Evolutionary conservation across 73 alveolate species (phyloP), one percentile per base, ranked within the genome.

Genomic region (Paramecium biaurelia): DNA sequence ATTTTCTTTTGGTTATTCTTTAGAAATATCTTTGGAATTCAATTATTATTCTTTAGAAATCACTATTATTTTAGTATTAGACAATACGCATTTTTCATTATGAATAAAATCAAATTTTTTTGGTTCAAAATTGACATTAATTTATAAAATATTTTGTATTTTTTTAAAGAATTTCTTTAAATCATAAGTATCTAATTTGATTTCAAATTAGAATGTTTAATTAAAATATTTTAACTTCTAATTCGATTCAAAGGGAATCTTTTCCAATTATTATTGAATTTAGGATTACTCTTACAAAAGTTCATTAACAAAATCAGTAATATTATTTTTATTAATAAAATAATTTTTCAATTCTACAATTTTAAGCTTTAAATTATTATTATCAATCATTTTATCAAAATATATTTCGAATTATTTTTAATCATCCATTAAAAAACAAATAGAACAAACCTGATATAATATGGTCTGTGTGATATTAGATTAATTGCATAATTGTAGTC

Each of bases 391-490:
- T 26, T 30, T 26, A 30, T 63, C 41, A 72, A 34, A 34, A 37
- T 72, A 72, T 37, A 28, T 72, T 20, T 34, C 2, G 45, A 72
- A 72, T 72, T 72, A 37, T 35, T 34, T 42, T 72, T 30, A 34
- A 28, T 72, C 86, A 72, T 72, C 21, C 86, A 72, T 72, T 72
- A 72, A 37, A 37, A 72, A 72, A 37, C 86, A 72, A 35, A 72
- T 35, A 38, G 57, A 34, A 35, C 86, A 72, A 38, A 72, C 45
- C 7, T 72, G 35, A 37, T 72, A 72, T 18, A 72, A 38, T 72
- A 72, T 35, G 10, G 63, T 21, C 35, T 34, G n/a, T 1, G 12
- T 34, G 18, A 72, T 6, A 9, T 28, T 21, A 35, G 58, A 20
- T 72, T 35, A 37, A 35, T 30, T 72, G 30, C 86, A 72, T 35